These are phyloP conservation scores for Debaryomycetaceae sp. DNA, from an alignment of 1,139 yeast genomes.

Conservation along the genomic window DNA sequence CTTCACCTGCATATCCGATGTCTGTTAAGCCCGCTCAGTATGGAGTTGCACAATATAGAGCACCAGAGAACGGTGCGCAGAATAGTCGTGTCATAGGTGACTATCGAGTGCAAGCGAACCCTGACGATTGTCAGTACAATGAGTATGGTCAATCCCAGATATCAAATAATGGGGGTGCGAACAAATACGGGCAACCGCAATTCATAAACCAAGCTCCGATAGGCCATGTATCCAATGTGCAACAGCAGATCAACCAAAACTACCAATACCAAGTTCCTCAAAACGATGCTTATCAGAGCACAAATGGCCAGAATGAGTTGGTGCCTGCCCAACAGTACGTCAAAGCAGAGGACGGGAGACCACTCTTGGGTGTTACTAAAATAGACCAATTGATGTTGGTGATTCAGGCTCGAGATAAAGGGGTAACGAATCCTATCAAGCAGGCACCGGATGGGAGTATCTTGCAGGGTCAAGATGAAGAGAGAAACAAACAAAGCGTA, in stretches of 20 bases:
- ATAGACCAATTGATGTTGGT: conserved; percentile 88
- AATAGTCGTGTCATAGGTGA: neutral
- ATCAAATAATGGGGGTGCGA: neutral
- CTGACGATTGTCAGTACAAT: neutral
- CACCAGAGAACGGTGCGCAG: neutral
- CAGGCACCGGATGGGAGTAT: conserved; percentile 63
- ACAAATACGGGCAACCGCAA: neutral
- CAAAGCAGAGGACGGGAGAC: conserved; percentile 56
- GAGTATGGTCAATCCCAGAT: neutral
- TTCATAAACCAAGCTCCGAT: neutral
- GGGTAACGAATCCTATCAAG: conserved; percentile 56
- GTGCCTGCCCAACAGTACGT: conserved; percentile 47
- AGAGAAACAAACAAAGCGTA: conserved; percentile 24
- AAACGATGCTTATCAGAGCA: neutral
- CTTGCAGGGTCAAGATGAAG: conserved; percentile 26
- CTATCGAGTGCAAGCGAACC: neutral
- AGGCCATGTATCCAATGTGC: neutral
- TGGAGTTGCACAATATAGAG: neutral
- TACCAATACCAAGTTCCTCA: neutral
- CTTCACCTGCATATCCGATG: conserved; percentile 12
- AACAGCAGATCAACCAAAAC: neutral
- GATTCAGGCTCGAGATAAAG: conserved; percentile 81
- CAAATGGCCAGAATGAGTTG: conserved; percentile 14
- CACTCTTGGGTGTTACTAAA: conserved; percentile 78
- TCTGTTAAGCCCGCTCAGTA: conserved; percentile 1